Base-by-base conservation (phyloP, 257 asterid genomes). In the Leonotis leonurus region DNA sequence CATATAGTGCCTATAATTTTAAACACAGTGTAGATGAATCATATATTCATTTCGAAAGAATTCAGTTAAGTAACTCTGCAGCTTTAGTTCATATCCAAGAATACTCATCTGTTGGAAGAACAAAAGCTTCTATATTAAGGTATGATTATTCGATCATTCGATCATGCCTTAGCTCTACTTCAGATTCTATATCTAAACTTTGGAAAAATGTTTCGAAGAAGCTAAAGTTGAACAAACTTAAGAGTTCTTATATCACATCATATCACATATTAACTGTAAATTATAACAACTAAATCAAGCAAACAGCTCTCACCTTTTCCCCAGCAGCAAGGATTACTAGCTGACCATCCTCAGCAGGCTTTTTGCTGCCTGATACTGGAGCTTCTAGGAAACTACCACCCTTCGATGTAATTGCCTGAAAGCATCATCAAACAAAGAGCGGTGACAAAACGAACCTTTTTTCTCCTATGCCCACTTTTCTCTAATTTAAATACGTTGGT, bases 271-370 rank as follows among this genome's bases (percentile, higher is more conserved):
- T n/a, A n/a, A n/a, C n/a, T 25, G 20, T 25, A 45, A 65, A 10
- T 12, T 24, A 39, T 6, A 46, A 29, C 16, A 50, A 6, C 27
- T 39, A 40, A 25, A 22, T 30, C 24, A 20, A 29, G 12, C 27
- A 13, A 57, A 45, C 55, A 29, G 57, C 56, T 49, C 71, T 43
- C 50, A 86, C 98, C 90, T 83, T 81, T 57, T 88, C 96, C 62
- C 98, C 98, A 56, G 98, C 98, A 65, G 98, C 90, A 75, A 91
- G 96, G 78, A 91, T 86, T 27, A 88, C 96, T 26, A 91, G 71
- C 53, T 91, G 98, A 71, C 98, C 98, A 77, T 91, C 98, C 82
- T 91, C 98, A 62, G 98, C 98, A 37, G 98, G 98, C 71, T 88
- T 91, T 78, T 91, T 91, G 84, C 98, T 91, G 59, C 98, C 98